phyloP scores from a whole-genome alignment of 441 rosid genomes.

The Jatropha podagrica region DNA sequence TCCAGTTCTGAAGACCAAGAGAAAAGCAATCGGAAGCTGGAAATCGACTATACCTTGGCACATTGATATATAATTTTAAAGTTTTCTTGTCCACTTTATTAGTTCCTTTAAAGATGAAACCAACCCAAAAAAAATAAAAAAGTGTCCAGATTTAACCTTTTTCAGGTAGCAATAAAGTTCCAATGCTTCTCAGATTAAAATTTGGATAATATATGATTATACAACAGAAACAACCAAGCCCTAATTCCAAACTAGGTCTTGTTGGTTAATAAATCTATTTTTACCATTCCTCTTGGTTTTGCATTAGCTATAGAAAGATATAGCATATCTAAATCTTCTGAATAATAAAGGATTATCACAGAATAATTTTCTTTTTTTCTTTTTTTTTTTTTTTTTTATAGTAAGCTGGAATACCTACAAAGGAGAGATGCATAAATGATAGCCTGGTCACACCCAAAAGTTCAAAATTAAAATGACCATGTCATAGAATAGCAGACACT shows the following conservation, averaged over 20 bases:
- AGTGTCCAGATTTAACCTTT: neutral
- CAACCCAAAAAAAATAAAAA: neutral
- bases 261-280: no score
- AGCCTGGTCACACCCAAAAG: neutral
- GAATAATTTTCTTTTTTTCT: neutral
- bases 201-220: neutral
- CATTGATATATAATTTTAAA: neutral
- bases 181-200: neutral
- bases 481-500: neutral
- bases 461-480: neutral
- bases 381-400: neutral
- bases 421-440: neutral
- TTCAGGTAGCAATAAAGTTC: neutral
- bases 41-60: neutral
- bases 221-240: no score
- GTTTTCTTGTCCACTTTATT: neutral
- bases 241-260: no score
- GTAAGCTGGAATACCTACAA: neutral
- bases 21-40: neutral
- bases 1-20: neutral
- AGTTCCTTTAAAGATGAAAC: neutral
- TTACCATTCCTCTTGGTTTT: no score
- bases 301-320: no score
- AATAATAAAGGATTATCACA: no score
- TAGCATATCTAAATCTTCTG: no score